Conservation (phyloP, 2,329 filamentous ascomycete species). For the Claviceps purpurea region DNA sequence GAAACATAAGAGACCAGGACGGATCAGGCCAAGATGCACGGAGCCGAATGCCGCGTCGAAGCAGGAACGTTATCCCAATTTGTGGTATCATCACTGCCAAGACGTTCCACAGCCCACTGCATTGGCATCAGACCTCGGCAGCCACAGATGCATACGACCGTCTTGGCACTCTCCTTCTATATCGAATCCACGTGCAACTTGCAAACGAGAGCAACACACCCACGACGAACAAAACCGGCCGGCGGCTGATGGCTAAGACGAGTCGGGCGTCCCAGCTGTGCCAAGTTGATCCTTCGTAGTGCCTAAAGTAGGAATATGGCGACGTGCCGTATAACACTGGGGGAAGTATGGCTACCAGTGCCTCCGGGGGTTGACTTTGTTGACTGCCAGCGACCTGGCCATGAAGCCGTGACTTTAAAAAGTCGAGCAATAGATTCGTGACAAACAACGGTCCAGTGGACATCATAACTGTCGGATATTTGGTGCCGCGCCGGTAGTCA, state of each 20-base stretch:
- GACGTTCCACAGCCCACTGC: not conserved
- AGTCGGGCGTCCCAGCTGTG: not conserved
- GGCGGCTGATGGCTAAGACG: not conserved
- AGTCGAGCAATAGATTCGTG: not conserved
- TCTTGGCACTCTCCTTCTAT: not conserved
- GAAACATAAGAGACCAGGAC: too few species aligned
- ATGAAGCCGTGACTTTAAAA: not conserved
- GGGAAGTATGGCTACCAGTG: not conserved
- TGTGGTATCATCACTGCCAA: not conserved
- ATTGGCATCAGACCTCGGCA: not conserved
- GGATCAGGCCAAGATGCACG: too few species aligned
- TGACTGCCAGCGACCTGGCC: not conserved
- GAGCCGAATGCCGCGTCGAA: not conserved
- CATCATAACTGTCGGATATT: slow-evolving; percentile 5
- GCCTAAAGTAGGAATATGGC: not conserved
- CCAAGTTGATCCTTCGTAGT: slow-evolving; percentile 1
- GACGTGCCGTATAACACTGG: not conserved
- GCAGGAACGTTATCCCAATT: not conserved
- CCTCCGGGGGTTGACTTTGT: not conserved
- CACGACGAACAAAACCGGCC: not conserved
- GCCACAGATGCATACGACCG: not conserved
- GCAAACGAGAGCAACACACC: not conserved
- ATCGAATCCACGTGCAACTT: not conserved
- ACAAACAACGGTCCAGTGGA: slow-evolving; percentile 1
- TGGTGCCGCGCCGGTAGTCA: not conserved